Conservation (phyloP, 1,284 basidiomycete genomes). For the Pisolithus thermaeus region DNA sequence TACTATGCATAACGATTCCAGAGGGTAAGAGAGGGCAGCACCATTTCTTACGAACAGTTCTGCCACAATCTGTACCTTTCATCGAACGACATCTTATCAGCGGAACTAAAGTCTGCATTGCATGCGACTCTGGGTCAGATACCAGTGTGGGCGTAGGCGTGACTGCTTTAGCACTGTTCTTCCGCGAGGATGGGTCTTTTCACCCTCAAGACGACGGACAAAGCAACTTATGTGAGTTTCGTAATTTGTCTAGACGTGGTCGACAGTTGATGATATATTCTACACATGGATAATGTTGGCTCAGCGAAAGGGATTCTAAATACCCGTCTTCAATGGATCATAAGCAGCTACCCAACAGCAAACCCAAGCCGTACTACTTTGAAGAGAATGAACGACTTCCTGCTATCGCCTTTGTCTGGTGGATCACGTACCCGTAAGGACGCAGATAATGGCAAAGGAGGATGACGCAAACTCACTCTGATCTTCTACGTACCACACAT, state of each 20-base stretch:
- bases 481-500: constrained; percentile 14
- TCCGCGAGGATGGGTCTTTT: constrained; percentile 47
- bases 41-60: constrained; percentile 41
- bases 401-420: constrained; percentile 41
- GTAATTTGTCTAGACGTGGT: not conserved
- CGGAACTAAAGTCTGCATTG: constrained; percentile 42
- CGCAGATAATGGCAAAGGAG: not conserved
- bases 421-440: not conserved
- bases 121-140: constrained; percentile 55
- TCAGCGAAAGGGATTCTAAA: constrained; percentile 56
- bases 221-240: constrained; percentile 13
- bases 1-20: constrained; percentile 30
- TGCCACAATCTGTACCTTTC: constrained; percentile 49
- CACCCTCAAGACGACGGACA: constrained; percentile 6
- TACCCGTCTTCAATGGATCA: constrained; percentile 76
- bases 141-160: constrained; percentile 58
- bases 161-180: constrained; percentile 52
- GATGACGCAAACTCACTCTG: not conserved
- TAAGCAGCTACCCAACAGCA: constrained; percentile 59
- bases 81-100: constrained; percentile 35
- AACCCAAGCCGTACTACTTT: constrained; percentile 74
- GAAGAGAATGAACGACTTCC: constrained; percentile 73
- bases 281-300: not conserved
- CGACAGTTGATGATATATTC: not conserved
- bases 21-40: constrained; percentile 51